Percentiles rank a stretch among this genome's conserved stretches.
These are phyloP conservation scores for Citrullus colocynthis DNA, from an alignment of 306 rosid species.

Conservation along the genomic window DNA sequence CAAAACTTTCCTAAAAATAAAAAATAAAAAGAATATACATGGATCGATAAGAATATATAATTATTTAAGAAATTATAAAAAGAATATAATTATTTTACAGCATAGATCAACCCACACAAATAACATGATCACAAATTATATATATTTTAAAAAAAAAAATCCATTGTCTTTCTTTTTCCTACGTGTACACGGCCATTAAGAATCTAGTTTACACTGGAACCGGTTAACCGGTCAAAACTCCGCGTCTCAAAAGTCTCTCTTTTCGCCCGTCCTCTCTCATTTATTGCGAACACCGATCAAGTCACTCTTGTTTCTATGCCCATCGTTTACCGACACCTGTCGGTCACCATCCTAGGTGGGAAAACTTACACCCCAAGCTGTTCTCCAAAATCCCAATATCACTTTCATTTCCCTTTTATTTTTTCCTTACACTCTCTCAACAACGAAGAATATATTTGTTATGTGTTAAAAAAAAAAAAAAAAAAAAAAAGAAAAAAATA, in stretches of 20 bases:
- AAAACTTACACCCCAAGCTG: slow-evolving; percentile 54
- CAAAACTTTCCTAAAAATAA: too few relatives aligned
- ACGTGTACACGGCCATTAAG: slow-evolving; percentile 26
- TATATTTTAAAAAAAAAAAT: neutral
- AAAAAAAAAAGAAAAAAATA: too few relatives aligned
- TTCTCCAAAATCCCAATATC: slow-evolving; percentile 50
- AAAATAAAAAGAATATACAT: neutral
- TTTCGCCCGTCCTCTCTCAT: slow-evolving; percentile 21
- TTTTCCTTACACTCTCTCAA: slow-evolving; percentile 5
- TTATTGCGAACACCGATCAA: slow-evolving; percentile 30
- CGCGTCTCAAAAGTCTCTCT: slow-evolving; percentile 29
- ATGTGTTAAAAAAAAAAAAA: neutral
- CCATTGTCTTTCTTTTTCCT: neutral
- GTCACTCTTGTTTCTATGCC: slow-evolving; percentile 25
- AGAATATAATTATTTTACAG: too few relatives aligned
- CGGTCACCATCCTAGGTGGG: slow-evolving; percentile 48
- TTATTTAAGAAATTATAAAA: neutral
- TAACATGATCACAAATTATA: neutral
- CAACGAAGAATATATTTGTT: neutral
- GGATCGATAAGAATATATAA: neutral
- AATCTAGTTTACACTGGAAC: slow-evolving; percentile 8
- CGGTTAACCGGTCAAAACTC: slow-evolving; percentile 54
- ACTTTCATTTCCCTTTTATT: slow-evolving; percentile 1
- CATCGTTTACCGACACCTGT: slow-evolving; percentile 32
- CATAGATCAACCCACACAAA: neutral